Base-by-base conservation (phyloP, 1,284 basidiomycete genomes). In the Ustilago trichophora region DNA sequence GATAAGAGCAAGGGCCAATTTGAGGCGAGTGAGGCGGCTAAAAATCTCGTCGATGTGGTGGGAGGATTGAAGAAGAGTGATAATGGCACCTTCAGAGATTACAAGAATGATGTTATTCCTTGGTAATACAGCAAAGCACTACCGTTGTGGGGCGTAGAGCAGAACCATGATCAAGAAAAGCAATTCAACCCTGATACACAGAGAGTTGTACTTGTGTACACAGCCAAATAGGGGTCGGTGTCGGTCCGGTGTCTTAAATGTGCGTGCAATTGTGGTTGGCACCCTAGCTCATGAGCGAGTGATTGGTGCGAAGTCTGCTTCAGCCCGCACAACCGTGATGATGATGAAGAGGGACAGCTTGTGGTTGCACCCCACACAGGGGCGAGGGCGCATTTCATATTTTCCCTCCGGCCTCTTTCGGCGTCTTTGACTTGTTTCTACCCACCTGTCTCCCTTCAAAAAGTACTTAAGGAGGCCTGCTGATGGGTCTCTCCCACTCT, bases 1-100 rank as follows among this genome's bases (percentile, higher is more conserved):
- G 67, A 70, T 25, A 68, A 45, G 60, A 52, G 48, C 25, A 63
- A 84, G 8, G 85, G 86, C 37, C 67, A 87, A 45, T 88, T 90
- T 67, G 85, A 87, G 62, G 86, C 89, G 0, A 85, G 87, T 27
- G 84, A 87, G 41, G 86, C 88, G 0, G 87, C 89, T 0, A 82
- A 83, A 50, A 86, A 85, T 62, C 75, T 91, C 44, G 83, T 85
- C 3, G 80, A 85, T 18, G 86, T 90, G 10, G 86, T 91, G 16
- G 62, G 65, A 33, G 37, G 82, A 80, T 32, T 83, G 65, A 76
- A 82, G 16, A 78, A 81, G 32, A 82, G 83, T 3, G 86, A 87
- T 67, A 85, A 88, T 41, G 90, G 90, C 0, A 85, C 83, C 45
- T 83, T 90, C 42, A 88, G 87, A 85, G 89, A 90, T 77, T 90